These are phyloP conservation scores for Fusarium annulatum DNA, from an alignment of 2,329 filamentous ascomycete species.

Conservation along the genomic window DNA sequence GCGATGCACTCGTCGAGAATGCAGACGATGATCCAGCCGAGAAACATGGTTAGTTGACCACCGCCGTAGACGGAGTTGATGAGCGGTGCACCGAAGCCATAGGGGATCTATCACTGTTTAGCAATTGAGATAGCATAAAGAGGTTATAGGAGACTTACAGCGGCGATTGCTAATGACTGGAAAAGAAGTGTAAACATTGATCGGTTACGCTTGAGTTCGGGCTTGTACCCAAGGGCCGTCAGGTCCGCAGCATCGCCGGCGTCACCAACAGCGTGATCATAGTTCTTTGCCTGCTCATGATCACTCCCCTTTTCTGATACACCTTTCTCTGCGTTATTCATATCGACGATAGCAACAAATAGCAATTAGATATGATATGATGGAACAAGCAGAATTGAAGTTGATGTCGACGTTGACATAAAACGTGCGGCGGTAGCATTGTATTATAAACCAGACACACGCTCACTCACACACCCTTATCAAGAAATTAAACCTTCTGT, in stretches of 20 bases:
- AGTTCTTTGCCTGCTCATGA: slow-evolving; percentile 13
- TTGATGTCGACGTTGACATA: background rate
- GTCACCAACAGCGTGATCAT: slow-evolving; percentile 15
- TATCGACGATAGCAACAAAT: background rate
- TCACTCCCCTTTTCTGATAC: slow-evolving; percentile 26
- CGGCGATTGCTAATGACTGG: slow-evolving; percentile 45
- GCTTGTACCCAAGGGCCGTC: slow-evolving; percentile 61
- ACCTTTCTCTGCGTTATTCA: slow-evolving; percentile 22
- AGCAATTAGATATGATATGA: background rate
- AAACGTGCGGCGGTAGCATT: background rate
- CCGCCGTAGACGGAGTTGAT: slow-evolving; percentile 42
- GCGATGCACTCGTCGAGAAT: slow-evolving; percentile 78
- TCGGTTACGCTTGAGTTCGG: slow-evolving; percentile 42
- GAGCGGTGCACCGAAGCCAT: slow-evolving; percentile 41
- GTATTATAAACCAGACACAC: slow-evolving; percentile 23
- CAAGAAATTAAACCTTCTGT: slow-evolving; percentile 3
- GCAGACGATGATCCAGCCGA: slow-evolving; percentile 72
- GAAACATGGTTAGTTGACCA: slow-evolving; percentile 66
- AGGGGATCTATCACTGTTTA: slow-evolving; percentile 34
- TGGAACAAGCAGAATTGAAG: background rate
- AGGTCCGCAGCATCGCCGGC: slow-evolving; percentile 43
- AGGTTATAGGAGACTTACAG: slow-evolving; percentile 11
- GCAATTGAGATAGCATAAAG: background rate
- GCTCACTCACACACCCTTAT: background rate
- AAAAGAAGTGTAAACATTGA: slow-evolving; percentile 46